Evolutionary conservation across 2,329 filamentous ascomycete genomes (phyloP).

Genomic region (Claviceps sp.): DNA sequence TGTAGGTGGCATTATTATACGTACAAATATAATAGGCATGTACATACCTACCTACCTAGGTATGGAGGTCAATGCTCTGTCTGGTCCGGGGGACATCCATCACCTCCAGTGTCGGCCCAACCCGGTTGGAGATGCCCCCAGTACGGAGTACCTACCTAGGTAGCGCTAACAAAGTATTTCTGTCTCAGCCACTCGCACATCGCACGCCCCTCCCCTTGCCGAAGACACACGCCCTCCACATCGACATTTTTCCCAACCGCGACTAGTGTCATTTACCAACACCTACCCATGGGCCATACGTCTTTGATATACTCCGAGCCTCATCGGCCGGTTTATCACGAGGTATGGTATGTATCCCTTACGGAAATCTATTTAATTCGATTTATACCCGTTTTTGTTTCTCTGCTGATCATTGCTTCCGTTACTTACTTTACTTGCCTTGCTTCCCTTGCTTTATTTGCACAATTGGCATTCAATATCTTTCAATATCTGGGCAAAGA

Average conservation of each 20-base stretch:
- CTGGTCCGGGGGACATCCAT: no score
- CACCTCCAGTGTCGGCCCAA: no score
- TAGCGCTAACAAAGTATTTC: background rate
- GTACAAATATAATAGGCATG: no score
- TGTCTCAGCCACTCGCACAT: background rate
- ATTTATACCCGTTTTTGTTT: background rate
- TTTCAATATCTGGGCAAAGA: background rate
- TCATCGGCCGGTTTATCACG: constrained; percentile 4
- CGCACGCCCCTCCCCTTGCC: background rate
- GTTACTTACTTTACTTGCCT: no score
- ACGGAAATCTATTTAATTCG: background rate
- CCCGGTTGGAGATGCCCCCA: no score
- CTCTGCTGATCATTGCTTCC: background rate
- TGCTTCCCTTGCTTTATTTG: background rate
- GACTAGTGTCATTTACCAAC: constrained; percentile 1
- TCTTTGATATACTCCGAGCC: constrained; percentile 4
- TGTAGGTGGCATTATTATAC: no score
- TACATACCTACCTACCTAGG: no score
- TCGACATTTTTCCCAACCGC: background rate
- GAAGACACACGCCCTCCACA: constrained; percentile 1
- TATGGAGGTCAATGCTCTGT: no score
- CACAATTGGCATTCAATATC: background rate
- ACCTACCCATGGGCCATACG: background rate
- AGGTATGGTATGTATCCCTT: background rate
- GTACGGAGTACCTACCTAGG: background rate